Evolutionary conservation across 805 yeast genomes (phyloP), one percentile per base, ranked within the genome.

Genomic region (Myxozyma udenii): DNA sequence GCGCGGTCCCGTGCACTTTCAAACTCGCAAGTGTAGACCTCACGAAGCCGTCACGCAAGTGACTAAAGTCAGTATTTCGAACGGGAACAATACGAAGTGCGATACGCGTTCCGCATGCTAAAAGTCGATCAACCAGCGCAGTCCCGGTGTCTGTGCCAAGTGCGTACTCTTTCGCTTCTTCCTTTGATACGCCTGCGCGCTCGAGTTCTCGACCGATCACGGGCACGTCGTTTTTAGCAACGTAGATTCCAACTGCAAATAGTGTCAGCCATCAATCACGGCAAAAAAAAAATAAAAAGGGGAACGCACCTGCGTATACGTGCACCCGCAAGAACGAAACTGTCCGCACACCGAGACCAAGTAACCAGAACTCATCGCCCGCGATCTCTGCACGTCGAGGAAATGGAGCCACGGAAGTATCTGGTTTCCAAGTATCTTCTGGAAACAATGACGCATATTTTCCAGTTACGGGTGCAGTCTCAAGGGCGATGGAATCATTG

Each of bases 11-110:
- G 18, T 47, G 36, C 7, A 32, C 9, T 22, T 48, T 48, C 43
- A 51, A 28, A 26, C 80, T 80, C 32, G 87, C 84, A 66, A 83
- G 73, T 42, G 87, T 78, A 18, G 95, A 81, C 66, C 90, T 84
- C 44, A 88, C 78, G 55, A 93, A 78, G 0, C 98, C 98, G 65
- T 93, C 98, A 59, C 85, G 79, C 63, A 91, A 70, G 66, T 93
- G 98, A 57, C 81, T 81, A 69, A 85, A 89, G 69, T 91, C 97
- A 0, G 98, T 91, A 67, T 86, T 88, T 65, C 96, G 79, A 16
- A 84, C 81, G 0, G 98, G 97, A 9, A 85, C 82, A 52, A 91
- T 83, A 57, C 95, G 75, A 23, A 89, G 83, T 41, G 82, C 72
- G 60, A 88, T 76, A 51, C 81, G 77, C 32, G 84, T 78, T 12